Conservation (phyloP, 345 rosid species). For the Draba incana region DNA sequence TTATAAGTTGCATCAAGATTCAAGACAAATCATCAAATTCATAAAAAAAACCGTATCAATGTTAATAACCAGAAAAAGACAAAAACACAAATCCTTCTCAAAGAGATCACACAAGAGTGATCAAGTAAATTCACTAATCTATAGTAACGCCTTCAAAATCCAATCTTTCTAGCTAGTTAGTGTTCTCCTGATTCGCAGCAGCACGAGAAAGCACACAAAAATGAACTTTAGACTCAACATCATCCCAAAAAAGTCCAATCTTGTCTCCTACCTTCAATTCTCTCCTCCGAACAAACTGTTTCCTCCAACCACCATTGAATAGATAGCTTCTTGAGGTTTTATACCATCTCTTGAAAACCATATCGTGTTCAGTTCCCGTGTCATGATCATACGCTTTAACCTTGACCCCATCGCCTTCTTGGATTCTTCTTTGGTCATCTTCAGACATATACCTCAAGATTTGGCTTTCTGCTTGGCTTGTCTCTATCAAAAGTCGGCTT, state of each 20-base stretch:
- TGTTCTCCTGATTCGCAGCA: background rate
- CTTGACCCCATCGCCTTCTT: background rate
- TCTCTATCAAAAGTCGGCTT: conserved; percentile 6
- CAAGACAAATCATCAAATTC: background rate
- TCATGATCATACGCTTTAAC: conserved; percentile 3
- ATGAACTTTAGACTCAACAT: conserved; percentile 4
- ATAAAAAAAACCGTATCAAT: background rate
- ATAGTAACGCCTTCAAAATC: background rate
- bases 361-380: background rate
- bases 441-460: conserved; percentile 3
- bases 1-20: background rate
- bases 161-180: background rate
- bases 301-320: conserved; percentile 13
- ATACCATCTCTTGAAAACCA: conserved; percentile 11
- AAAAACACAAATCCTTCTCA: background rate
- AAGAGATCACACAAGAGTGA: too few species aligned
- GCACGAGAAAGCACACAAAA: background rate
- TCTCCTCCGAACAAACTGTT: conserved; percentile 16
- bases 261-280: background rate
- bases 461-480: background rate
- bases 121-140: background rate
- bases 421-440: background rate
- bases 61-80: background rate
- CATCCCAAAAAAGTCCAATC: conserved; percentile 19
- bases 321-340: conserved; percentile 10